Base-by-base conservation (phyloP, 345 rosid genomes). In the Eutrema yunnanense region DNA sequence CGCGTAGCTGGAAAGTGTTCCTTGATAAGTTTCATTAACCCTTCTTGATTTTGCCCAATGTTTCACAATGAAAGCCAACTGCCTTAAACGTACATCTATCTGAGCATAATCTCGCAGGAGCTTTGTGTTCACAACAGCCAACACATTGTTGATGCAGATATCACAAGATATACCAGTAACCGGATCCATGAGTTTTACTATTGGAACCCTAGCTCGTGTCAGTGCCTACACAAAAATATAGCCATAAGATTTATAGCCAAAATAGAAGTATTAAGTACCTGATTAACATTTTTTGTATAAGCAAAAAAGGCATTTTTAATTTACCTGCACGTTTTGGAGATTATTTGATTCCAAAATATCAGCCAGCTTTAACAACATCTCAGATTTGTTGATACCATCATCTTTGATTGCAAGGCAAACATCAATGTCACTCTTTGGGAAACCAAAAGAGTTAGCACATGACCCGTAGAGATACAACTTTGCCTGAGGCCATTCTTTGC, bases 1-100 rank as follows among this genome's bases (percentile, higher is more conserved):
- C 97, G 99, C 99, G 57, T 95, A 95, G 86, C 99, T 95, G 62
- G 99, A 95, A 27, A 95, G 81, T 36, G 99, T 95, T 84, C 99
- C 99, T 56, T 87, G 96, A 76, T 95, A 92, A 72, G 97, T 92
- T 83, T 83, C 92, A 78, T 92, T 95, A 13, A 95, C 99, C 56
- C 82, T 90, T 83, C 99, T 88, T 3, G 96, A 88, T 75, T 92
- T 95, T 52, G 98, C 99, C 99, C 99, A 95, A 62, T 95, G 98
- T 79, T 95, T 95, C 60, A 95, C 92, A 72, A 92, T 85, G 77
- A 84, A 92, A 72, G 92, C 96, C 77, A 95, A 73, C 80, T 95
- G 99, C 74, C 83, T 80, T 73, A 92, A 74, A 62, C 98, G 88
- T 51, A 36, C 86, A 90, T 95, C 99, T 60, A 95, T 86, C 52